phyloP scores from a whole-genome alignment of 768 basidiomycete genomes.

The Auricularia cornea region DNA sequence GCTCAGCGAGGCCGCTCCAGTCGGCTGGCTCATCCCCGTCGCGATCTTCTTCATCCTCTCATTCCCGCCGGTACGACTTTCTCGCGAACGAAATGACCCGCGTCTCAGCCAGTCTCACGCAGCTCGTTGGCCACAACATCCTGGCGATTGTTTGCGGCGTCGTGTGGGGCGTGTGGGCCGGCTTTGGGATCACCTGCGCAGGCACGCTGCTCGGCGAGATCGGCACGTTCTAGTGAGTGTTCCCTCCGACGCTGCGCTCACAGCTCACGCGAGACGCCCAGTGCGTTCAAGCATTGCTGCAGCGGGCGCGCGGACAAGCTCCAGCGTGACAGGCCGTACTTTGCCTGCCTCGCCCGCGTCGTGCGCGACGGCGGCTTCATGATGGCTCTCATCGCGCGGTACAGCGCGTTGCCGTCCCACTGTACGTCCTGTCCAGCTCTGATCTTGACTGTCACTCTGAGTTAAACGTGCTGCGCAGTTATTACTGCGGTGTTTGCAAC shows the following conservation, averaged over 20 bases:
- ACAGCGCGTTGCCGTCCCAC: background rate
- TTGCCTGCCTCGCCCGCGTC: slow-evolving; percentile 48
- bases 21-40: slow-evolving; percentile 37
- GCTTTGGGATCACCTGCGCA: slow-evolving; percentile 67
- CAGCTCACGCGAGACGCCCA: too few relatives aligned
- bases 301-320: slow-evolving; percentile 64
- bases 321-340: slow-evolving; percentile 48
- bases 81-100: too few relatives aligned
- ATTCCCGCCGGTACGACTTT: too few relatives aligned
- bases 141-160: slow-evolving; percentile 80
- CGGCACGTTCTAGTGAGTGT: slow-evolving; percentile 74
- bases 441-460: too few relatives aligned
- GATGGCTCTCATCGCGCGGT: slow-evolving; percentile 15
- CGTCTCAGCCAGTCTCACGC: too few relatives aligned
- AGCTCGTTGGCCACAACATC: slow-evolving; percentile 91
- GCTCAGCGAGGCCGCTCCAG: slow-evolving; percentile 13
- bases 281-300: slow-evolving; percentile 80
- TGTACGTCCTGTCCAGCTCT: background rate
- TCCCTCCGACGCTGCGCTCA: too few relatives aligned
- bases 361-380: slow-evolving; percentile 85
- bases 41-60: slow-evolving; percentile 41
- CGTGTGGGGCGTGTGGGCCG: slow-evolving; percentile 82
- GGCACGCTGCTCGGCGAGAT: slow-evolving; percentile 75
- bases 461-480: too few relatives aligned
- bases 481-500: slow-evolving; percentile 23